Evolutionary conservation across 2,329 filamentous ascomycete species (phyloP), one percentile per base, ranked within the genome.

Genomic region (Phialemonium atrogriseum): DNA sequence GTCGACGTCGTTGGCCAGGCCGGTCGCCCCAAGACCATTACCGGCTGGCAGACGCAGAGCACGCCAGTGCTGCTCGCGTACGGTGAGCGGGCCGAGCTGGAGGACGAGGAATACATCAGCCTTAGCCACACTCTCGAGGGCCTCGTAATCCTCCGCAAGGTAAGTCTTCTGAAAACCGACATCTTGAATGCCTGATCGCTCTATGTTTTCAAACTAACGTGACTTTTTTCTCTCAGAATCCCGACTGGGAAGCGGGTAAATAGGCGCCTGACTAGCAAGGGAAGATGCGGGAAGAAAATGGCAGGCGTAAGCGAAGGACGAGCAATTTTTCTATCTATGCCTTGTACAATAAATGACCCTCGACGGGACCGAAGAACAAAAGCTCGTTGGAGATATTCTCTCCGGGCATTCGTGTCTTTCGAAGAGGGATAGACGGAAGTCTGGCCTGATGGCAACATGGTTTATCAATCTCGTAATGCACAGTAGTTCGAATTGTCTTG

Each of bases 11-110:
- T 98, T 24, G 93, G 91, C 31, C 91, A 96, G 59, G 91, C 93
- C 10, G 91, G 91, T 55, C 77, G 89, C 41, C 91, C 91, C 45
- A 96, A 98, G 80, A 98, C 91, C 3, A 98, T 98, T 50, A 98
- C 91, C 8, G 91, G 91, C 32, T 98, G 91, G 91, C 91, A 98
- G 63, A 98, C 91, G 44, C 91, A 98, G 68, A 95, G 85, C 65
- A 98, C 91, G n/a, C 91, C 91, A 1, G 91, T 98, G 27, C 68
- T 98, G 37, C 66, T 98, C 48, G 81, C 85, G n/a, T 82, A 94
- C 52, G 91, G 93, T 18, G 91, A 98, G 68, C 74, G 93, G 49
- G 91, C 91, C 8, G 91, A 98, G 67, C 67, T 98, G 30, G 91
- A 98, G 59, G 91, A 98, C 50, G 91, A 98, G 64, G 80, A 98